These are phyloP conservation scores for Phytopythium litorale DNA, from an alignment of 352 stramenopile genomes.

Conservation along the genomic window DNA sequence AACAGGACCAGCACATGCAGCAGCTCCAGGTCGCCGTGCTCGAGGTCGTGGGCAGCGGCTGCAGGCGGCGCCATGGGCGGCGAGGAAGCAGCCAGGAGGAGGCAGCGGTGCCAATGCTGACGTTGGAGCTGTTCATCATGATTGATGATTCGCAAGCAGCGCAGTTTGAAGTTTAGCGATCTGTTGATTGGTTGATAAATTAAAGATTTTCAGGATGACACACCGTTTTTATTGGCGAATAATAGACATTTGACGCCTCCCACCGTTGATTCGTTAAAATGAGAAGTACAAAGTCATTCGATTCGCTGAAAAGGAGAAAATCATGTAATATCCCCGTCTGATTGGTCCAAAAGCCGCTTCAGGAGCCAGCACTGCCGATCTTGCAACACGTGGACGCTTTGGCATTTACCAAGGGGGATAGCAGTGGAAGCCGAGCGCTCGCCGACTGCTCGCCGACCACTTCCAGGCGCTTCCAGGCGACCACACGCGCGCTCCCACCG, in stretches of 20 bases:
- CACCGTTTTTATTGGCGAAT: not conserved
- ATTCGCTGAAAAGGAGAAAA: not conserved
- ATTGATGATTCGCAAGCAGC: conserved; percentile 2
- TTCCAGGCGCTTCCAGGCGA: too few species aligned
- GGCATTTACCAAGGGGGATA: conserved; percentile 4
- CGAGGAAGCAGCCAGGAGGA: not conserved
- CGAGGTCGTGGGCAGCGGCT: not conserved
- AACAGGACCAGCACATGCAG: conserved; percentile 71
- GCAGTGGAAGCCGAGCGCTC: not conserved
- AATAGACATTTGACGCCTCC: not conserved
- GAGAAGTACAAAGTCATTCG: too few species aligned
- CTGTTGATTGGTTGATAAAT: not conserved
- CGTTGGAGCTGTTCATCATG: not conserved
- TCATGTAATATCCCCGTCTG: not conserved
- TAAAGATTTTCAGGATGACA: not conserved
- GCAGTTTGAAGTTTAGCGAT: not conserved
- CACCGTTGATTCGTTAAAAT: too few species aligned
- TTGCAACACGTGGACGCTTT: conserved; percentile 23
- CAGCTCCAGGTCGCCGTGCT: conserved; percentile 25
- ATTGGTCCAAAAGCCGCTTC: not conserved
- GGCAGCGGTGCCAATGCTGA: not conserved
- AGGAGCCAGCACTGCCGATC: conserved; percentile 13
- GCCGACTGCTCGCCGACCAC: too few species aligned
- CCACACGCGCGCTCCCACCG: too few species aligned
- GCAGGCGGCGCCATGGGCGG: conserved; percentile 1